These are phyloP conservation scores for Dendrobium officinale DNA, from an alignment of 106 monocot species.

Conservation along the genomic window DNA sequence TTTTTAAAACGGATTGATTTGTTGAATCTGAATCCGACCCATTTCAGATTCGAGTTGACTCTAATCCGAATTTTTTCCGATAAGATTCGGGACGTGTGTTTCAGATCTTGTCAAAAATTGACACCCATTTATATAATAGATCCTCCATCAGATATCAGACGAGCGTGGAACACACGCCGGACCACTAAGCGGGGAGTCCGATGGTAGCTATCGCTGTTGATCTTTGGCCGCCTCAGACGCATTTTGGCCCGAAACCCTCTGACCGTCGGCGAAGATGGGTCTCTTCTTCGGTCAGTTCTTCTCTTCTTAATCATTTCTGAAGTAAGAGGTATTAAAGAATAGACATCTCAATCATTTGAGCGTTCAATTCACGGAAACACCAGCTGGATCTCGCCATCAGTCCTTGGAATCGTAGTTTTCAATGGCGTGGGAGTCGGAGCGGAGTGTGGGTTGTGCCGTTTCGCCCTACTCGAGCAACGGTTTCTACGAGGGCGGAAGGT, in stretches of 20 bases:
- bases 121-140: no score
- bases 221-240: conserved; percentile 2
- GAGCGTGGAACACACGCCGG: background rate
- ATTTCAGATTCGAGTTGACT: no score
- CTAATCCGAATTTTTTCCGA: no score
- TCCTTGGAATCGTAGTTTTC: background rate
- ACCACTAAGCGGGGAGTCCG: background rate
- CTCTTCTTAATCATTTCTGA: background rate
- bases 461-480: conserved; percentile 14
- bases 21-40: no score
- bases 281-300: conserved; percentile 15
- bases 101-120: no score
- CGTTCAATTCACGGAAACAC: background rate
- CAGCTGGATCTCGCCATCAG: background rate
- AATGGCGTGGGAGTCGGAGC: background rate
- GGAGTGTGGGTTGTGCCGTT: conserved; percentile 7
- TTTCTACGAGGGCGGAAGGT: conserved; percentile 22
- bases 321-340: background rate
- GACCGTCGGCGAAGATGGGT: background rate
- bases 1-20: no score
- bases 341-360: background rate
- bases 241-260: background rate
- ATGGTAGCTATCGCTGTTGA: conserved; percentile 3
- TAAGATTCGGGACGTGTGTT: no score
- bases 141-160: background rate